A percentile compares a stretch with the other conserved stretches of the same genome.
These are phyloP conservation scores for Pseudogymnoascus sp. DNA, from an alignment of 2,329 filamentous ascomycete species.

Conservation along the genomic window DNA sequence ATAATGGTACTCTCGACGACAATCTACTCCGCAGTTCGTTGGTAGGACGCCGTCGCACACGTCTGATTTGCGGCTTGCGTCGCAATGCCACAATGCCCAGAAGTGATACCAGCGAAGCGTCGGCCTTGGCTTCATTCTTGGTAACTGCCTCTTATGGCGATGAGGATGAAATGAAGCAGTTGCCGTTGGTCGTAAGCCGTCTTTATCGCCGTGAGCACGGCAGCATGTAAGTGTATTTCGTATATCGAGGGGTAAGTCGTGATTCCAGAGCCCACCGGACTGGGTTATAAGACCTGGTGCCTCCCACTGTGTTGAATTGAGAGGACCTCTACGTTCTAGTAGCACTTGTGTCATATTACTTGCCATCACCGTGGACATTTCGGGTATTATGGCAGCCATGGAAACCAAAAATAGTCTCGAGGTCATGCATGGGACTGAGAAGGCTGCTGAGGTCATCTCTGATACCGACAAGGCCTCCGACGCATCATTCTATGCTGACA, in stretches of 20 bases:
- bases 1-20: background rate
- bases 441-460: slow-evolving; percentile 13
- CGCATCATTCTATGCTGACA: slow-evolving; percentile 11
- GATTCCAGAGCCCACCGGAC: background rate
- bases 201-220: slow-evolving; percentile 1
- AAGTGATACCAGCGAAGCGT: background rate
- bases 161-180: background rate
- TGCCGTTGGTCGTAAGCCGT: background rate
- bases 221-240: background rate
- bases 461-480: slow-evolving; percentile 11
- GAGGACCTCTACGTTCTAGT: background rate
- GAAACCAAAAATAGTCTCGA: slow-evolving; percentile 17
- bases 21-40: background rate
- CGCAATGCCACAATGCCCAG: background rate
- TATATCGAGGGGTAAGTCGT: background rate
- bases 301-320: background rate
- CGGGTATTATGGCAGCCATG: slow-evolving; percentile 12
- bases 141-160: slow-evolving; percentile 9
- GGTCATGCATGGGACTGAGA: slow-evolving; percentile 15
- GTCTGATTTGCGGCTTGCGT: slow-evolving; percentile 8
- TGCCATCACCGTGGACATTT: background rate
- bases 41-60: background rate
- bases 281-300: background rate
- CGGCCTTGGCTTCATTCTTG: slow-evolving; percentile 2
- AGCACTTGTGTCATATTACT: background rate